Evolutionary conservation across 2,329 filamentous ascomycete genomes (phyloP), one percentile per base, ranked within the genome.

Genomic region (Colletotrichum tanaceti): DNA sequence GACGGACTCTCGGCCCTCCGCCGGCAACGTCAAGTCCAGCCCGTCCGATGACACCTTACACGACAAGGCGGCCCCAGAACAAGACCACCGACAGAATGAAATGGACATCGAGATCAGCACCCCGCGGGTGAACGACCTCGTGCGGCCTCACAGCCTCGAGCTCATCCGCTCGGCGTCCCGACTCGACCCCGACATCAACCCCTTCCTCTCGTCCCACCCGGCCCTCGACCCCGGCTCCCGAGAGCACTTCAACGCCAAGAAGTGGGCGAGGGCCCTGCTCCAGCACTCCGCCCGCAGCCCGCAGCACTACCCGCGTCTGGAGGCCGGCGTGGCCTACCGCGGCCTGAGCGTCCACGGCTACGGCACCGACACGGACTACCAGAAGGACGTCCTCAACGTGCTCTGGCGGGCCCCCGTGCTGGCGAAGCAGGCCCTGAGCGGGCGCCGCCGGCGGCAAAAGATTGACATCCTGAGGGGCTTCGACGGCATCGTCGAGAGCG

Each of bases 381-480:
- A 81, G 73, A 77, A 78, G 52, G 74, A 75, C 66, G 73, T 77
- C 16, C 71, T 75, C 13, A 77, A 77, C 47, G 71, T 76, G 67
- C 71, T 77, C 41, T 70, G 72, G 54, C 67, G 72, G 66, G 68
- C 71, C 16, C 66, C 74, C 3, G 60, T 72, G 13, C 71, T 73
- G 39, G 46, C 65, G 16, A 70, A 71, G 47, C 58, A 77, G 41
- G 67, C 70, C 59, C 68, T 77, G 10, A 67, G 72, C 39, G 65
- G 68, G 6, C 64, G 70, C 35, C 74, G 75, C n/a, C n/a, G n/a
- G n/a, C n/a, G n/a, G n/a, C 73, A 72, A 14, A 77, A 79, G 62
- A 84, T 87, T 53, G 81, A 86, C 63, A 87, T 87, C 68, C 74
- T 87, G 62, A 78, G 79, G 6, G 76, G 84, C 54, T 85, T 87